Conservation (phyloP, 176 grass and related monocot species). For the Urochloa ruziziensis region DNA sequence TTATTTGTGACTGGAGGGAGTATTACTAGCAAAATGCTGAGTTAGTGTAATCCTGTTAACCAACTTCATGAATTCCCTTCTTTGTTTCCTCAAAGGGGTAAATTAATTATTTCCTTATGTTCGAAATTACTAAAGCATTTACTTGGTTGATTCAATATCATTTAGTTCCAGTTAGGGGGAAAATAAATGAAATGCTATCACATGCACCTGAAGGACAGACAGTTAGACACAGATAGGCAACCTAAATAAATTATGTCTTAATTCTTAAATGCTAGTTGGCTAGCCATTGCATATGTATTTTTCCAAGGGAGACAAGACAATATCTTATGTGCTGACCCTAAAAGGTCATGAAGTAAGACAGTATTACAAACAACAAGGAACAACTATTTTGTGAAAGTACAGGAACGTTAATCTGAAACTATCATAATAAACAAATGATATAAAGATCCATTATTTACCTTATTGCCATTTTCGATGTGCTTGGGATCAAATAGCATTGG, state of each 20-base stretch:
- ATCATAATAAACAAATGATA: neutral
- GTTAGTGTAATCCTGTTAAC: no score
- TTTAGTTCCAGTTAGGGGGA: neutral
- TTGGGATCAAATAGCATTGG: conserved; percentile 45
- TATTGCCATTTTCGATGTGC: conserved; percentile 4
- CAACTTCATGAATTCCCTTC: neutral
- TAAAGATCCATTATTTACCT: conserved; percentile 14
- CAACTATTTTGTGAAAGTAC: neutral
- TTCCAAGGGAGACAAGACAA: neutral
- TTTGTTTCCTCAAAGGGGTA: neutral
- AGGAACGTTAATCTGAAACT: neutral
- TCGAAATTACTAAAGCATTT: neutral
- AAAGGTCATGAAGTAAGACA: neutral
- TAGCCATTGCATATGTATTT: neutral
- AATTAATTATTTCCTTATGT: neutral
- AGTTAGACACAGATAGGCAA: neutral
- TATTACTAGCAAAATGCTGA: neutral
- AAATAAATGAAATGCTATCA: neutral
- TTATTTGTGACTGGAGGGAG: neutral
- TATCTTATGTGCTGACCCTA: neutral
- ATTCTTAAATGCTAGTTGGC: neutral
- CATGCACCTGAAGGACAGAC: neutral
- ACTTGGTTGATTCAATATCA: neutral
- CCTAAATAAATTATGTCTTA: neutral
- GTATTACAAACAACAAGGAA: neutral